Base-by-base conservation (phyloP, 148 eudicot genomes). In the Silene conica region DNA sequence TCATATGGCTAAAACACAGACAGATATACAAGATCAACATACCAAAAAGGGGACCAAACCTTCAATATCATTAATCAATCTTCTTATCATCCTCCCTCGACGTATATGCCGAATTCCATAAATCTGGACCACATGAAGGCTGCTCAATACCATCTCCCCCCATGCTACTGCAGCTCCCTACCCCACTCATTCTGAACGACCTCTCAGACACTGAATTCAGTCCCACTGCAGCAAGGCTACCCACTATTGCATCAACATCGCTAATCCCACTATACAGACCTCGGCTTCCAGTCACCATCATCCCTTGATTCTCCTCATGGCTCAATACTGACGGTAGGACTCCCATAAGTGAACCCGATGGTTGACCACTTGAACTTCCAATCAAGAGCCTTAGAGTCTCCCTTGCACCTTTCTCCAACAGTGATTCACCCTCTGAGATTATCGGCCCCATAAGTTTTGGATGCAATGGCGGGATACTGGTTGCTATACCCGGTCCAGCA, bases 351-450 rank as follows among this genome's bases (percentile, higher is more conserved):
- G 82, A 86, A 7, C 80, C 70, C 28, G 79, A 78, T 6, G 89
- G 68, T 69, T 88, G 88, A 80, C 86, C 63, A 45, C 79, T 83
- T 57, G 98, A 88, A 63, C 89, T 70, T 76, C 81, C 83, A 25
- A 95, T 75, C 59, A 95, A 88, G 78, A 92, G 69, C 69, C 96
- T 89, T 66, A 92, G 75, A 0, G 98, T 95, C 81, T 90, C 98
- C 54, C 97, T 79, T 2, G 98, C 98, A 62, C 96, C 81, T 69
- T 85, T 81, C 66, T 95, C 98, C 38, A 85, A 80, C 69, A 80
- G 62, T 6, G 93, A 85, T 76, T 95, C 96, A 22, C 77, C 68
- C 72, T 86, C 86, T 5, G 90, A 62, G 10, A 86, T 82, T 77
- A 92, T 73, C 15, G 93, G 83, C 56, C 85, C 87, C 66, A 83